Percentiles rank a stretch among this genome's conserved stretches.
phyloP scores from a whole-genome alignment of 192 early-diverging fungal genomes.

The Phycomyces nitens region DNA sequence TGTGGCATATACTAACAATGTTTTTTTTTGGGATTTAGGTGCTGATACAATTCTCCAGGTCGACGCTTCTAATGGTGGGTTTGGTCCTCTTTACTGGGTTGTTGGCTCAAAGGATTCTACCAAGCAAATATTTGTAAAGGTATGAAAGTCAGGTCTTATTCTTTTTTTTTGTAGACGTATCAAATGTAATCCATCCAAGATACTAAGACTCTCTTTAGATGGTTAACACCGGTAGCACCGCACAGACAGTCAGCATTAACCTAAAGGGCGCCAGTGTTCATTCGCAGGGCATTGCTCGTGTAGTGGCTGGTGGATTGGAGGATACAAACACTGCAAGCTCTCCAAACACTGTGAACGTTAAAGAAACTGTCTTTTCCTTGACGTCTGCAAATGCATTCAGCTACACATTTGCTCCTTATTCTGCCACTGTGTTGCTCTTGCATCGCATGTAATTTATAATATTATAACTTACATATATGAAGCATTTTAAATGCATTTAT shows the following conservation, averaged over 20 bases:
- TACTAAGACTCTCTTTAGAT: no score
- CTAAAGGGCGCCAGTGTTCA: conserved; percentile 13
- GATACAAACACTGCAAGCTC: conserved; percentile 12
- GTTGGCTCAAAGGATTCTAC: conserved; percentile 22
- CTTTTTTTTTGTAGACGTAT: no score
- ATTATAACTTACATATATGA: no score
- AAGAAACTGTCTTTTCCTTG: conserved; percentile 6
- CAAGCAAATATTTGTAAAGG: conserved; percentile 25
- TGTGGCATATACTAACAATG: no score
- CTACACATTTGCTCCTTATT: conserved; percentile 22
- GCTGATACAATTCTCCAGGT: conserved; percentile 25
- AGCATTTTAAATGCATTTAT: no score
- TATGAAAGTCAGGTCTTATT: not conserved
- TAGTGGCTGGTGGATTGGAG: conserved; percentile 2
- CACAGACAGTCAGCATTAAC: conserved; percentile 17
- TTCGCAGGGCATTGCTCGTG: conserved; percentile 12
- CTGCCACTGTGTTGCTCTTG: conserved; percentile 13
- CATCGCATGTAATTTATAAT: conserved; percentile 10
- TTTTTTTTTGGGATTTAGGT: not conserved
- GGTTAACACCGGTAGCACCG: conserved; percentile 19
- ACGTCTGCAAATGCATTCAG: conserved; percentile 11
- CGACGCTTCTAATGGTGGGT: conserved; percentile 11
- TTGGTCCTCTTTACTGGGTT: conserved; percentile 33
- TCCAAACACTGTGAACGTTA: conserved; percentile 8
- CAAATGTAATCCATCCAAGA: no score